Evolutionary conservation across 805 yeast species (phyloP).

Genomic region (Pichia membranifaciens): DNA sequence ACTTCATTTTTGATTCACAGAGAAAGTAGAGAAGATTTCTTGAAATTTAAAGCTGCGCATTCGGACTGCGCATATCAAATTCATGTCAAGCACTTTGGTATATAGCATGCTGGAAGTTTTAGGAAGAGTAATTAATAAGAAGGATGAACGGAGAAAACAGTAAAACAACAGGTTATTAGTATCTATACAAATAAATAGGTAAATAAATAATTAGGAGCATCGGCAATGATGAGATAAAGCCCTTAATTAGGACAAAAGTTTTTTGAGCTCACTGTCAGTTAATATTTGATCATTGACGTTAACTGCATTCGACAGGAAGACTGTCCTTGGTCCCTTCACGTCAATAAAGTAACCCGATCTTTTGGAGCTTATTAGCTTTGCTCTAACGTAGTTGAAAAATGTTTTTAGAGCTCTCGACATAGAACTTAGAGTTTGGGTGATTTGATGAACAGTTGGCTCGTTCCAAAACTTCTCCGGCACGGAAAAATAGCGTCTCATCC

Average conservation of each 20-base stretch:
- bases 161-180: no score
- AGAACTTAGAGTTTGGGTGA: background rate
- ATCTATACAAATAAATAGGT: constrained; percentile 1
- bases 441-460: constrained; percentile 4
- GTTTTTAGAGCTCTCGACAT: background rate
- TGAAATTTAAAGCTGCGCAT: no score
- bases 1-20: no score
- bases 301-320: constrained; percentile 27
- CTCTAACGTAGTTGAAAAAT: background rate
- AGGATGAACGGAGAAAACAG: background rate
- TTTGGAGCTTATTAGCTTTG: background rate
- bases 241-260: constrained; percentile 8
- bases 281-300: constrained; percentile 21
- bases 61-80: background rate
- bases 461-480: background rate
- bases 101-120: background rate
- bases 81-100: no score
- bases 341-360: constrained; percentile 22
- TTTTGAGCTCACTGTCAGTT: constrained; percentile 22
- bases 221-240: no score
- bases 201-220: background rate
- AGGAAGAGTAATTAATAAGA: background rate
- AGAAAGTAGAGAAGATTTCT: no score
- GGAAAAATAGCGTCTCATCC: constrained; percentile 2
- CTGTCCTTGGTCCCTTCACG: constrained; percentile 29